Base-by-base conservation (phyloP, 116 monocot species). In the Dioscorea cayenensis region DNA sequence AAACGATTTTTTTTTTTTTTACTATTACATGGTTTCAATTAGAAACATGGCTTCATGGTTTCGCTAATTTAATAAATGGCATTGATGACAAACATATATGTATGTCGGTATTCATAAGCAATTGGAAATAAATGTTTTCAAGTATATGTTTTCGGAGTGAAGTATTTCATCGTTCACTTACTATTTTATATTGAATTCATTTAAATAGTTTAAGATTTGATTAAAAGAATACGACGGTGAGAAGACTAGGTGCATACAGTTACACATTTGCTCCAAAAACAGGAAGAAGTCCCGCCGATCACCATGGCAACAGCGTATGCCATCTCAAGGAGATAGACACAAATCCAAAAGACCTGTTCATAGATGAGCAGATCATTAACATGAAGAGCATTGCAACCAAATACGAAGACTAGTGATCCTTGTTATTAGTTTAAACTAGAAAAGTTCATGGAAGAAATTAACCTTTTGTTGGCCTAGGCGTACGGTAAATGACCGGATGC, bases 321-420 rank as follows among this genome's bases (percentile, higher is more conserved):
- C 77, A 91, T 79, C 80, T 94, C 80, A 70, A 99, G 84, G 21
- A 99, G 87, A 82, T 52, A 89, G 21, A 99, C 78, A 72, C 99
- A 94, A 49, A 87, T 81, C 99, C 94, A 99, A 73, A 99, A 99
- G 10, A 99, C 91, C 99, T 99, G 79, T 63, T 76, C 29, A 59
- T 11, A 23, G 20, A 52, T 14, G 66, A 67, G 8, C 60, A 18
- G 20, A 50, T 67, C 23, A 10, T 6, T 18, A 71, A 62, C 25
- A 2, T 0, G 21, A 62, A 62, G 38, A 68, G 17, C 55, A 55
- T 55, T 55, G 0, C 14, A 55, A 5, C 55, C 10, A 16, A 16
- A 16, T 55, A 55, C 0, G 5, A 55, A 16, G 19, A n/a, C 14
- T 55, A 16, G 19, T 0, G 4, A 55, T 55, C 55, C 18, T 55